These are phyloP conservation scores for Epichloe typhina DNA, from an alignment of 2,329 filamentous ascomycete genomes.

Conservation along the genomic window DNA sequence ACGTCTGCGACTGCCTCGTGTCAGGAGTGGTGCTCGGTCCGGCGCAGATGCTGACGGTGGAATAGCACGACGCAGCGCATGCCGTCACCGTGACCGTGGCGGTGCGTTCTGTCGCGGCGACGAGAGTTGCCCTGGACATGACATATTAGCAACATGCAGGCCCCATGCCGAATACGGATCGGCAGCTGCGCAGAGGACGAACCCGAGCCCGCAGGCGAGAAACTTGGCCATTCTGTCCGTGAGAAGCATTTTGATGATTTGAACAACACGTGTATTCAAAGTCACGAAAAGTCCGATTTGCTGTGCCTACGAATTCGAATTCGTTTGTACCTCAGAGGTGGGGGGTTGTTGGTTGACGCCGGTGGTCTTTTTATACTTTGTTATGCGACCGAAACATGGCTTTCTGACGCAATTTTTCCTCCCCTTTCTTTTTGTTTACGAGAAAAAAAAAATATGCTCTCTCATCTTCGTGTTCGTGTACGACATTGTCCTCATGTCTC, in stretches of 20 bases:
- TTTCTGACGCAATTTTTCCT: no score
- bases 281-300: no score
- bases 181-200: neutral
- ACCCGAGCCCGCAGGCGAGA: neutral
- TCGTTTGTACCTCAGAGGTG: no score
- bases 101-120: constrained; percentile 13
- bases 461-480: neutral
- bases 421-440: no score
- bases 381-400: no score
- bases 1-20: neutral
- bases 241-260: neutral
- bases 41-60: constrained; percentile 1
- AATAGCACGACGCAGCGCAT: constrained; percentile 16
- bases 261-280: no score
- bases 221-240: neutral
- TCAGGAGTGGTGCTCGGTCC: neutral
- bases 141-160: neutral
- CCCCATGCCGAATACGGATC: no score
- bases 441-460: neutral
- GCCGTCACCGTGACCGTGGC: constrained; percentile 16
- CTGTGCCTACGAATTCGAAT: no score
- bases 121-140: constrained; percentile 12
- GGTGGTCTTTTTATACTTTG: no score
- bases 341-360: no score
- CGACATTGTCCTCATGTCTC: neutral